phyloP scores from a whole-genome alignment of 78 protist genomes.

The Creolimax fragrantissima region DNA sequence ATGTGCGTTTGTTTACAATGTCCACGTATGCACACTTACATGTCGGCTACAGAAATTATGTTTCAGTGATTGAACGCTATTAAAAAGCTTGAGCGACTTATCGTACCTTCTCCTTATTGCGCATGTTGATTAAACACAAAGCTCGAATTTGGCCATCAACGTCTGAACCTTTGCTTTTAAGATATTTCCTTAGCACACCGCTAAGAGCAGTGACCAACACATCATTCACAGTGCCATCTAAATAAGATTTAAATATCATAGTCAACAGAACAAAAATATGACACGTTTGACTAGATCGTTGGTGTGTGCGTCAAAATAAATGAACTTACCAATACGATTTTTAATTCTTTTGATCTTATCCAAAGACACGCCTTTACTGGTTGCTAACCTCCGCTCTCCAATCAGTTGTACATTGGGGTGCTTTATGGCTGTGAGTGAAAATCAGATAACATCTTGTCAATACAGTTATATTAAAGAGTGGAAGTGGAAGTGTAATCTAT shows the following conservation, averaged over 20 bases:
- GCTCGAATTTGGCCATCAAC: neutral
- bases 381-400: neutral
- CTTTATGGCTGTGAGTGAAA: neutral
- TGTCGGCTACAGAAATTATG: no score
- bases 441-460: no score
- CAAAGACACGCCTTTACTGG: neutral
- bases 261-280: neutral
- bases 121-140: neutral
- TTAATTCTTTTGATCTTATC: neutral
- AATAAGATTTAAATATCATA: neutral
- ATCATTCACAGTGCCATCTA: conserved; percentile 21
- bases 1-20: no score
- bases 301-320: neutral
- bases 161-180: neutral
- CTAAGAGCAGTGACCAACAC: neutral
- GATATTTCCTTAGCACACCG: neutral
- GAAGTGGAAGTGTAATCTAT: no score
- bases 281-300: neutral
- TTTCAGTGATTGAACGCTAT: no score
- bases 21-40: no score
- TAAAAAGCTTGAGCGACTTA: no score
- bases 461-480: no score
- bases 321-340: neutral
- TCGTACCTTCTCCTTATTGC: neutral
- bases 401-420: neutral